Percentiles rank a stretch among this genome's conserved stretches.
Evolutionary conservation across 2,329 filamentous ascomycete species (phyloP).

Genomic region (Cladorrhinum sp.): DNA sequence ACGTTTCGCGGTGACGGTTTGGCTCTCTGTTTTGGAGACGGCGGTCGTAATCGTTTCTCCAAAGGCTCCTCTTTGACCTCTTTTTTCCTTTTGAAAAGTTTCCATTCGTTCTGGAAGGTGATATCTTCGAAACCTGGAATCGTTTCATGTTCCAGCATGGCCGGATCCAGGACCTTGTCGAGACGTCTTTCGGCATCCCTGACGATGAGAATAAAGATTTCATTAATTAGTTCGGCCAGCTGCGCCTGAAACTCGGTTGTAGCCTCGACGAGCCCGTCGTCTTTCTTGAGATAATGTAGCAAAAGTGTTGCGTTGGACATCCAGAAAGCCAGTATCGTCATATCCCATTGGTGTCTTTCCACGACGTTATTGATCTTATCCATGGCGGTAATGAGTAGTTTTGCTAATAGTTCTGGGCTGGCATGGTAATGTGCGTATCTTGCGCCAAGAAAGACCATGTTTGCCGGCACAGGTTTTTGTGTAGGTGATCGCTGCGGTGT

Average conservation of each 20-base stretch:
- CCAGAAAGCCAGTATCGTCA: conserved; percentile 99
- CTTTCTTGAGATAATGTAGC: conserved; percentile 96
- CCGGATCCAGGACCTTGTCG: conserved; percentile 89
- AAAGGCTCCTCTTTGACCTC: conserved; percentile 86
- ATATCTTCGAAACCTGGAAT: conserved; percentile 97
- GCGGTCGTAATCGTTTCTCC: conserved; percentile 87
- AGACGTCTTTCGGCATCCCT: conserved; percentile 91
- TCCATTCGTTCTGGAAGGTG: conserved; percentile 97
- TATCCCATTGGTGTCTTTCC: conserved; percentile 96
- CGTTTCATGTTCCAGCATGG: conserved; percentile 96
- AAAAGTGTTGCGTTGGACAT: conserved; percentile 94
- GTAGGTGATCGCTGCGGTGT: conserved; percentile 90
- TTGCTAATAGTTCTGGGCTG: conserved; percentile 76
- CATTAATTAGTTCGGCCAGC: conserved; percentile 90
- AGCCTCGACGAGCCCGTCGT: conserved; percentile 72
- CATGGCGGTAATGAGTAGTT: conserved; percentile 80
- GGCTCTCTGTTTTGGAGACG: conserved; percentile 86
- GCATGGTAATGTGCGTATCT: conserved; percentile 97
- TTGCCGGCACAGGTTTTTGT: conserved; percentile 97
- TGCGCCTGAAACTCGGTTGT: conserved; percentile 90
- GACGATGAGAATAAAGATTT: conserved; percentile 97
- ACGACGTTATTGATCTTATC: conserved; percentile 96
- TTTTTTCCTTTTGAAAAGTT: conserved; percentile 87
- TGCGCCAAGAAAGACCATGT: conserved; percentile 93
- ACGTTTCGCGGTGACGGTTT: conserved; percentile 93